Evolutionary conservation across 176 grass and related monocot species (phyloP), one percentile per base, ranked within the genome.

Genomic region (Elymus sibiricus): DNA sequence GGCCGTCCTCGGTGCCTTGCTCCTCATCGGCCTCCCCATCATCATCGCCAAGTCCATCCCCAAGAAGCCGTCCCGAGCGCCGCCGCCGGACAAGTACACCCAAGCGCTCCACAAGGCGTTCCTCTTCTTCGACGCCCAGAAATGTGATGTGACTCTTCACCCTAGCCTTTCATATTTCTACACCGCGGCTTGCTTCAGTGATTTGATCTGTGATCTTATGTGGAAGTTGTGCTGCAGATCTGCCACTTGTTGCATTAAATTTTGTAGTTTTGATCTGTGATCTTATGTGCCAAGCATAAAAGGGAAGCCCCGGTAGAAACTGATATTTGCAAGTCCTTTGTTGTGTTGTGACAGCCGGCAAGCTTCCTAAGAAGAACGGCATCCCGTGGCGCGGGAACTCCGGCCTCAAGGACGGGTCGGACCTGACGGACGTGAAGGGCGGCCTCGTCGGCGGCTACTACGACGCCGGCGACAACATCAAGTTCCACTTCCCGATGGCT

Each of bases 401-500:
- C 0, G 95, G 69, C 9, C 56, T 98, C 66, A 84, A 63, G 5
- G 95, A 98, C 19, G 95, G 95, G 13, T 90, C 86, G 17, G 81
- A 85, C 9, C 8, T 49, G 51, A 31, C 64, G 6, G 91, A 98
- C 76, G 86, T 95, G 13, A 92, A 92, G 90, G 93, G 93, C 7
- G 91, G 93, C 5, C 92, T 98, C 17, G 91, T 98, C 21, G 96
- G 96, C 12, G 96, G 96, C 34, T 98, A 98, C 82, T 98, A 98
- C 63, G 96, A 98, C 38, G 93, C 93, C 76, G 96, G 96, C 27
- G 96, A 98, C 83, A 95, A 95, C 82, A 98, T 98, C 63, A 98
- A 98, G 79, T 98, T 98, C 91, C 91, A 98, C 63, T 98, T 98
- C 73, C 96, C 96, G 9, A 81, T 98, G 93, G 96, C 96, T 6